phyloP scores from a whole-genome alignment of 768 basidiomycete species.

The Rhodosporidiobolus odoratus region DNA sequence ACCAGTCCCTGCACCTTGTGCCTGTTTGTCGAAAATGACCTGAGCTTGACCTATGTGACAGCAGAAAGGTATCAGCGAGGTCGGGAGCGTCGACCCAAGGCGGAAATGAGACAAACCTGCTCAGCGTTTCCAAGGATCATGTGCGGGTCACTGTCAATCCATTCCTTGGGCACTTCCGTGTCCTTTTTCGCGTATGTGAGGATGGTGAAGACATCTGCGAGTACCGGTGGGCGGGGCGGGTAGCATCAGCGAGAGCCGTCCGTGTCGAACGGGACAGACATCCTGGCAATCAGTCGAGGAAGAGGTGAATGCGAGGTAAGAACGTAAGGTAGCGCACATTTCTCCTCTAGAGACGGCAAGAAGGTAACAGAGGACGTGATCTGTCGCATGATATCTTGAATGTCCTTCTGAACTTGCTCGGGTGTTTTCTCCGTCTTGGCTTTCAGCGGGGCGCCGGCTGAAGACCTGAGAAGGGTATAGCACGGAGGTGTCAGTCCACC shows the following conservation, averaged over 20 bases:
- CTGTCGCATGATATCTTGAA: slow-evolving; percentile 94
- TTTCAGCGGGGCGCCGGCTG: background rate
- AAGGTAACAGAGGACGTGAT: slow-evolving; percentile 96
- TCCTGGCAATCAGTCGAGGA: too few species aligned
- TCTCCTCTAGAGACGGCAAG: slow-evolving; percentile 85
- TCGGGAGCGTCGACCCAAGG: slow-evolving; percentile 56
- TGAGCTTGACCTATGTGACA: slow-evolving; percentile 65
- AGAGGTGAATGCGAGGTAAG: background rate
- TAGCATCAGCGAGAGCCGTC: background rate
- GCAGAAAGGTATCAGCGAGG: too few species aligned
- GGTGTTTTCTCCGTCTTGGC: slow-evolving; percentile 49
- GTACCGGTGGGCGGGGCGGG: background rate
- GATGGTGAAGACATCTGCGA: slow-evolving; percentile 81
- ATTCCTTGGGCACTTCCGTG: slow-evolving; percentile 87
- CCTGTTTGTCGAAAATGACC: slow-evolving; percentile 95
- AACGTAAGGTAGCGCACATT: slow-evolving; percentile 50
- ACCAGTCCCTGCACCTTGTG: slow-evolving; percentile 98
- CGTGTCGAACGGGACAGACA: background rate
- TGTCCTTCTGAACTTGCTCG: slow-evolving; percentile 88
- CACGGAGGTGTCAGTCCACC: background rate
- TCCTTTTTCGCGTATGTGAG: slow-evolving; percentile 90
- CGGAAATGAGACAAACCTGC: slow-evolving; percentile 66
- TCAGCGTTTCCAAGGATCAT: slow-evolving; percentile 53
- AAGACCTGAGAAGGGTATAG: background rate
- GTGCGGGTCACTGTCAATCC: slow-evolving; percentile 69